phyloP scores from a whole-genome alignment of 805 yeast species.

The Zygoascus ofunaensis region DNA sequence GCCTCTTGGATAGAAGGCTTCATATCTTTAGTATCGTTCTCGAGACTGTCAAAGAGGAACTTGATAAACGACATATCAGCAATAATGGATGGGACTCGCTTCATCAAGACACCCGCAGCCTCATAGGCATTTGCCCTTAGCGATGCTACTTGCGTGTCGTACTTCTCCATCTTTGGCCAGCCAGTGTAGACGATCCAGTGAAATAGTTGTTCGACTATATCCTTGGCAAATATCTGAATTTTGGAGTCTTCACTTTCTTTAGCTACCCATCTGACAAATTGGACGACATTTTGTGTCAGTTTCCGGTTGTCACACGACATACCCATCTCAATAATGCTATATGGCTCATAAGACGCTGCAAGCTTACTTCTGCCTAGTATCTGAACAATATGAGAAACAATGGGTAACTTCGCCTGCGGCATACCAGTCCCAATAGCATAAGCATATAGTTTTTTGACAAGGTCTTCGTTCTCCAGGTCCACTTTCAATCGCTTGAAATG shows the following conservation, averaged over 20 bases:
- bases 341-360: slow-evolving; percentile 40
- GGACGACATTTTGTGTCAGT: slow-evolving; percentile 48
- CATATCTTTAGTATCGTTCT: slow-evolving; percentile 53
- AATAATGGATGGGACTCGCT: slow-evolving; percentile 36
- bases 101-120: slow-evolving; percentile 63
- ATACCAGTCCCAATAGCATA: background rate
- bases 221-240: slow-evolving; percentile 12
- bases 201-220: slow-evolving; percentile 11
- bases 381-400: slow-evolving; percentile 50
- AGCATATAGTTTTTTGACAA: background rate
- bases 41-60: slow-evolving; percentile 63
- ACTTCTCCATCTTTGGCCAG: background rate
- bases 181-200: slow-evolving; percentile 19
- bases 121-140: slow-evolving; percentile 44
- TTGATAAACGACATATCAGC: slow-evolving; percentile 45
- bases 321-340: slow-evolving; percentile 43
- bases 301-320: slow-evolving; percentile 45
- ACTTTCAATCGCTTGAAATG: slow-evolving; percentile 41
- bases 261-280: slow-evolving; percentile 56
- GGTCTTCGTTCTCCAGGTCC: slow-evolving; percentile 32
- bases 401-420: slow-evolving; percentile 24
- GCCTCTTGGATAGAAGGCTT: slow-evolving; percentile 65
- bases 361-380: slow-evolving; percentile 43
- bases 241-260: slow-evolving; percentile 23
- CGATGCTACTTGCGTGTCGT: slow-evolving; percentile 2